Evolutionary conservation across 2,329 filamentous ascomycete genomes (phyloP).

Genomic region (Cryphonectria carpinicola): DNA sequence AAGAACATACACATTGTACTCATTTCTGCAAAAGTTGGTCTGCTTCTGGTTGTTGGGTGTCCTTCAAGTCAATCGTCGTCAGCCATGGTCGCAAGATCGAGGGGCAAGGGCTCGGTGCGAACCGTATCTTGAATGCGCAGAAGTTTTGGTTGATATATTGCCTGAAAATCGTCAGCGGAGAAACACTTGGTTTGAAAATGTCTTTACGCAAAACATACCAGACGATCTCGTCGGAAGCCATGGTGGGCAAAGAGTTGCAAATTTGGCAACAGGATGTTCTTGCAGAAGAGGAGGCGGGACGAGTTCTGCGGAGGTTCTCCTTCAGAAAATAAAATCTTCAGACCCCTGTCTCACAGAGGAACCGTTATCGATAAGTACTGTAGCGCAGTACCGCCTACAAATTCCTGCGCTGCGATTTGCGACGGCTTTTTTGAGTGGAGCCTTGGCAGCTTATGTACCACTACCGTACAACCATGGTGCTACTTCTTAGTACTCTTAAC

Average conservation of each 20-base stretch:
- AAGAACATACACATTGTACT: conserved; percentile 69
- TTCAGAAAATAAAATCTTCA: conserved; percentile 29
- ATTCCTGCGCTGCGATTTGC: conserved; percentile 25
- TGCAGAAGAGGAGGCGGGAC: conserved; percentile 23
- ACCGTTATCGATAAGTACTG: conserved; percentile 23
- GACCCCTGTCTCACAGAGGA: conserved; percentile 6
- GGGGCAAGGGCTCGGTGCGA: conserved; percentile 36
- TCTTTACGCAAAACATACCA: conserved; percentile 62
- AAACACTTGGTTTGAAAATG: conserved; percentile 83
- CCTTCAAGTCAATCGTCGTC: conserved; percentile 53
- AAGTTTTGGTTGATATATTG: conserved; percentile 72
- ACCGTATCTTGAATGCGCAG: conserved; percentile 95
- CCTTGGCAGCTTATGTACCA: background rate
- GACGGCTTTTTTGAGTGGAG: conserved; percentile 7
- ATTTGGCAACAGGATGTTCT: conserved; percentile 9
- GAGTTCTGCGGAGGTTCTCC: conserved; percentile 15
- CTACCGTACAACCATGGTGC: background rate
- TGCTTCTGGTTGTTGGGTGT: conserved; percentile 69
- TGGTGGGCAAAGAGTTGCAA: conserved; percentile 43
- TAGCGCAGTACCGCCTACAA: conserved; percentile 17
- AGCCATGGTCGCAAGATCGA: background rate
- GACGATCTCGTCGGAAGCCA: conserved; percentile 94
- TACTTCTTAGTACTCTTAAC: background rate
- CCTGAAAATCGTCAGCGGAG: conserved; percentile 50
- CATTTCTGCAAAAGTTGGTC: conserved; percentile 89